Conservation (phyloP, 78 protist species). For the Blattamonas nauphoetae region DNA sequence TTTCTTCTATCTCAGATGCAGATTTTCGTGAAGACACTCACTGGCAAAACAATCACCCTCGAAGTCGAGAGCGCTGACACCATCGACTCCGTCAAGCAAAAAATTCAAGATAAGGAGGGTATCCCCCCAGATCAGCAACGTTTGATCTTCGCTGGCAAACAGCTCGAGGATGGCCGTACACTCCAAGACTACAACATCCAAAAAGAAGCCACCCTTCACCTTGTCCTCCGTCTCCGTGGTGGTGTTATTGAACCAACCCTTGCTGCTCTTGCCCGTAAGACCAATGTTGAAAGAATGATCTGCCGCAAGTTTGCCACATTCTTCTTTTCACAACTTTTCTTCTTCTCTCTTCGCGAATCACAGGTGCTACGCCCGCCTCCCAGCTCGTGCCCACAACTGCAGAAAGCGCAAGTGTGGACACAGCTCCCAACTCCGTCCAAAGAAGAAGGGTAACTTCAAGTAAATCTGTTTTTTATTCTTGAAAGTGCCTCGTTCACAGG, state of each 20-base stretch:
- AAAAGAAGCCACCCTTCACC: conserved; percentile 72
- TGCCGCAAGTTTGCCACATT: conserved; percentile 66
- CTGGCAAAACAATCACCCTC: conserved; percentile 69
- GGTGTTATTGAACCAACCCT: conserved; percentile 98
- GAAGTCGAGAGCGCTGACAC: conserved; percentile 91
- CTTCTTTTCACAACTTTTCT: background rate
- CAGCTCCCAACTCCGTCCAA: conserved; percentile 90
- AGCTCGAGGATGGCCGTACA: conserved; percentile 96
- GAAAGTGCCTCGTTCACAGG: too few relatives aligned
- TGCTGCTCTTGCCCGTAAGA: conserved; percentile 81
- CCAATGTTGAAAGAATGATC: conserved; percentile 89
- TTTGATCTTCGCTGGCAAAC: conserved; percentile 96
- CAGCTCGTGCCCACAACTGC: conserved; percentile 95
- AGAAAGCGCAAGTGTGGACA: conserved; percentile 98
- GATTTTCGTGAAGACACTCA: conserved; percentile 42
- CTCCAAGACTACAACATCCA: conserved; percentile 94
- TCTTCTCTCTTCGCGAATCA: background rate
- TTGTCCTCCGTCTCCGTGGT: conserved; percentile 90
- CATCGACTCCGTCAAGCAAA: conserved; percentile 85
- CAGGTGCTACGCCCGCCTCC: conserved; percentile 97
- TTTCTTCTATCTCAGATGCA: conserved; percentile 9
- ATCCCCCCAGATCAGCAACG: conserved; percentile 98
- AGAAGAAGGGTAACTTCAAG: conserved; percentile 99
- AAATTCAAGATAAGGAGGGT: conserved; percentile 97
- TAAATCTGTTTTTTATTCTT: too few relatives aligned